Evolutionary conservation across 495 filamentous ascomycete genomes (phyloP).

Genomic region (Daldinia childiae): DNA sequence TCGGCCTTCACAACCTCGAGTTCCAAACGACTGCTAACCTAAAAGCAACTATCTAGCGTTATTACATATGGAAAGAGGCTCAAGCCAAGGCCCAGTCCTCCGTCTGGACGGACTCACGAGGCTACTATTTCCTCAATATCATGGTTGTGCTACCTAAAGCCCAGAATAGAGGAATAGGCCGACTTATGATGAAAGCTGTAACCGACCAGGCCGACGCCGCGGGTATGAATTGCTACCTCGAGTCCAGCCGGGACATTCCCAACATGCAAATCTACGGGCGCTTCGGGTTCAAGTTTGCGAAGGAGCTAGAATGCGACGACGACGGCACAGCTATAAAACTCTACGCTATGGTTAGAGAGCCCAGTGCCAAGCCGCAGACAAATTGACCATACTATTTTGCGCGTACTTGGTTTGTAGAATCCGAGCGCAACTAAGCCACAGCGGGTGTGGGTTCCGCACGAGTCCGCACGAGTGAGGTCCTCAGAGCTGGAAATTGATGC

Average conservation of each 20-base stretch:
- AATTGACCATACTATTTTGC: slow-evolving; percentile 18
- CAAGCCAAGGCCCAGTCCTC: slow-evolving; percentile 65
- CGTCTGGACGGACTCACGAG: slow-evolving; percentile 66
- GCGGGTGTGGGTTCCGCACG: background rate
- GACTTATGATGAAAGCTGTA: slow-evolving; percentile 65
- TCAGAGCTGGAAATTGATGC: background rate
- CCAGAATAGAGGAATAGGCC: slow-evolving; percentile 69
- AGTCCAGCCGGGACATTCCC: slow-evolving; percentile 68
- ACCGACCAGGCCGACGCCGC: slow-evolving; percentile 67
- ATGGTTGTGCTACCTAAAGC: slow-evolving; percentile 68
- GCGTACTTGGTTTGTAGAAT: background rate
- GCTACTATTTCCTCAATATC: slow-evolving; percentile 78
- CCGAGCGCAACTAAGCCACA: background rate
- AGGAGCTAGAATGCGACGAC: slow-evolving; percentile 70
- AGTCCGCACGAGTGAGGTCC: background rate
- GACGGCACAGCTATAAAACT: slow-evolving; percentile 58
- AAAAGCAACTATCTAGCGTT: slow-evolving; percentile 52
- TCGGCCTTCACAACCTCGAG: slow-evolving; percentile 9
- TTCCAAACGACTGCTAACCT: slow-evolving; percentile 24
- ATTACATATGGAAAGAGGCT: slow-evolving; percentile 71
- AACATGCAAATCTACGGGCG: slow-evolving; percentile 73
- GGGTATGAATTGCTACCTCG: slow-evolving; percentile 69
- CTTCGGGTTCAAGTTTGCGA: slow-evolving; percentile 69
- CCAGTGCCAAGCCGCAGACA: slow-evolving; percentile 38
- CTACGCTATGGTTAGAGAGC: slow-evolving; percentile 63